Conservation (phyloP, 805 yeast genomes). For the Candida silvatica region DNA sequence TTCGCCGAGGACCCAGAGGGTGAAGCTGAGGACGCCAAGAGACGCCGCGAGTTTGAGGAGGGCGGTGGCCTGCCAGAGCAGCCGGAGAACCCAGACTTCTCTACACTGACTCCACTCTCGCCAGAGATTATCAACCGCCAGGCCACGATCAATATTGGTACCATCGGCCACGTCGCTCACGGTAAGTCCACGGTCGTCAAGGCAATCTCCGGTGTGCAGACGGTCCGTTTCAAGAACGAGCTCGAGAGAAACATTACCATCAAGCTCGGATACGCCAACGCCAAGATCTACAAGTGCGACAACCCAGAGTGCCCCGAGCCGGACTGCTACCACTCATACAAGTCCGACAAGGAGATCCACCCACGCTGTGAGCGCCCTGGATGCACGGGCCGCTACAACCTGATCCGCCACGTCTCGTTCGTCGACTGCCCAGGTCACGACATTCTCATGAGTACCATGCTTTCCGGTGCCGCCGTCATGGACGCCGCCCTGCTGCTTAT, state of each 20-base stretch:
- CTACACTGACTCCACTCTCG: slow-evolving; percentile 73
- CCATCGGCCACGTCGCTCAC: slow-evolving; percentile 98
- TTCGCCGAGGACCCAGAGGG: slow-evolving; percentile 56
- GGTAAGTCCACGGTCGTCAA: slow-evolving; percentile 98
- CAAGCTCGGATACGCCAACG: slow-evolving; percentile 97
- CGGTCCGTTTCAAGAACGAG: slow-evolving; percentile 98
- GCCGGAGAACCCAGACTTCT: slow-evolving; percentile 81
- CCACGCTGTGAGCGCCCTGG: slow-evolving; percentile 90
- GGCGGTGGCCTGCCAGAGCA: slow-evolving; percentile 99
- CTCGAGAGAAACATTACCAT: slow-evolving; percentile 98
- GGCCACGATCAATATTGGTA: slow-evolving; percentile 98
- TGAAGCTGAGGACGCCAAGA: slow-evolving; percentile 59
- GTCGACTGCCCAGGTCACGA: slow-evolving; percentile 99
- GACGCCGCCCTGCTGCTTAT: slow-evolving; percentile 94
- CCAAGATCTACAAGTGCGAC: slow-evolving; percentile 92
- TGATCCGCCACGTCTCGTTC: slow-evolving; percentile 94
- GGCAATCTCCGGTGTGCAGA: slow-evolving; percentile 97
- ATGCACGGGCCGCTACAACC: slow-evolving; percentile 79
- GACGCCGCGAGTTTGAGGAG: slow-evolving; percentile 83
- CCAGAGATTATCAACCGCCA: slow-evolving; percentile 97
- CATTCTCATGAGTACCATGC: slow-evolving; percentile 99
- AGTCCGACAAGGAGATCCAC: slow-evolving; percentile 87
- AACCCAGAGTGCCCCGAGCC: slow-evolving; percentile 85
- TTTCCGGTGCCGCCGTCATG: slow-evolving; percentile 99
- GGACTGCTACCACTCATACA: slow-evolving; percentile 88